Evolutionary conservation across 257 asterid species (phyloP), one percentile per base, ranked within the genome.

Genomic region (Jacaranda copaia): DNA sequence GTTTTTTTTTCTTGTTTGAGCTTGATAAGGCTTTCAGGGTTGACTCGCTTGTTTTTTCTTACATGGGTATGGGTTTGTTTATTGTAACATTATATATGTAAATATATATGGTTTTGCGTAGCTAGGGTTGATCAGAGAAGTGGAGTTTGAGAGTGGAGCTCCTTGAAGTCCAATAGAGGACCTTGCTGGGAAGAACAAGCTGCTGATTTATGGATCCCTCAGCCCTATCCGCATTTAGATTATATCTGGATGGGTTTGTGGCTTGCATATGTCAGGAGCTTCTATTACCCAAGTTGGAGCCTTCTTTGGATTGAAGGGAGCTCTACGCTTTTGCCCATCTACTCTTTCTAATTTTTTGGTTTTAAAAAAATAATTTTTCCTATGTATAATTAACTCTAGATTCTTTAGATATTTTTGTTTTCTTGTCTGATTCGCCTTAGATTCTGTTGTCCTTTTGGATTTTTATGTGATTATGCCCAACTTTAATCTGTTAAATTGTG

Each of bases 251-350:
- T 86, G 59, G 89, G 81, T 32, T 87, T 93, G 89, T 84, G 98
- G 98, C 84, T 87, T 93, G 91, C 96, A 91, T 93, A 90, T 80
- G 78, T 82, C 84, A 67, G 92, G 96, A 88, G 96, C 98, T 83
- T 91, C n/a, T 70, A 80, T 87, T 82, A 10, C 88, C 80, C 78
- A n/a, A 56, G 89, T 83, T 73, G 20, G 64, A 83, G 52, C 90
- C 87, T 82, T 89, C 36, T 93, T 93, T 93, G 98, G 98, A 93
- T 93, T 93, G 98, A 93, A 93, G 98, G 97, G 98, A 91, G 98
- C 79, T 82, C 81, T 92, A 84, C 90, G 69, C 88, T 80, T 73
- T 70, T 70, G 0, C 61, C 59, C 35, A 12, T 32, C 18, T 52
- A 25, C 9, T 19, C 12, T 3, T 42, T 13, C 0, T 42, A 5